A percentile compares a stretch with the other conserved stretches of the same genome.
Conservation (phyloP, 495 filamentous ascomycete species). For the Pseudotulostoma volvatum region DNA sequence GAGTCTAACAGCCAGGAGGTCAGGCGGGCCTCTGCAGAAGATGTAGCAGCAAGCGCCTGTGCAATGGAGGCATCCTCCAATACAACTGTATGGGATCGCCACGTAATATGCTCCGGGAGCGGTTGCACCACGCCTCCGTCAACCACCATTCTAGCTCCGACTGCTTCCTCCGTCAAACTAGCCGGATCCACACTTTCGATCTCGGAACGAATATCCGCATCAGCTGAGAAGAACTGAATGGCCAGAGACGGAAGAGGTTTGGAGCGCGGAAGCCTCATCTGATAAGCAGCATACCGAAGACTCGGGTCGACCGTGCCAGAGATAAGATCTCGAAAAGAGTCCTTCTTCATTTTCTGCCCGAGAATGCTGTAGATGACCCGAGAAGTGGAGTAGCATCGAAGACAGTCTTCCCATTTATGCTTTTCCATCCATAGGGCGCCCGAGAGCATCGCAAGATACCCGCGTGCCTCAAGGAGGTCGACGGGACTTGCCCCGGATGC, state of each 20-base stretch:
- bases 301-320: slow-evolving; percentile 81
- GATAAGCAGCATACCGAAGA: slow-evolving; percentile 86
- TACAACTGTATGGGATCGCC: slow-evolving; percentile 74
- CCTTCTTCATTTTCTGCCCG: slow-evolving; percentile 42
- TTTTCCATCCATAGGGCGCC: slow-evolving; percentile 74
- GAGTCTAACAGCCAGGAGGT: slow-evolving; percentile 23
- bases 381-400: slow-evolving; percentile 57
- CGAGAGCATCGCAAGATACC: slow-evolving; percentile 57
- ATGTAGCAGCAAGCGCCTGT: slow-evolving; percentile 45
- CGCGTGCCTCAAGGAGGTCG: slow-evolving; percentile 72
- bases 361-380: slow-evolving; percentile 71
- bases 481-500: slow-evolving; percentile 45
- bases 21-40: slow-evolving; percentile 37
- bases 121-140: slow-evolving; percentile 34
- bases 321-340: slow-evolving; percentile 72
- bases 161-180: slow-evolving; percentile 45
- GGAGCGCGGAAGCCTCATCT: slow-evolving; percentile 68
- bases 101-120: slow-evolving; percentile 62
- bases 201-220: slow-evolving; percentile 42
- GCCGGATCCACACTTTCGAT: slow-evolving; percentile 60
- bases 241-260: slow-evolving; percentile 64
- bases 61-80: slow-evolving; percentile 91
- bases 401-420: slow-evolving; percentile 65
- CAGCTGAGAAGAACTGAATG: slow-evolving; percentile 51
- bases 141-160: slow-evolving; percentile 37